A percentile compares a stretch with the other conserved stretches of the same genome.
Evolutionary conservation across 2,329 filamentous ascomycete genomes (phyloP).

Genomic region (Calonectria pseudoreteaudii): DNA sequence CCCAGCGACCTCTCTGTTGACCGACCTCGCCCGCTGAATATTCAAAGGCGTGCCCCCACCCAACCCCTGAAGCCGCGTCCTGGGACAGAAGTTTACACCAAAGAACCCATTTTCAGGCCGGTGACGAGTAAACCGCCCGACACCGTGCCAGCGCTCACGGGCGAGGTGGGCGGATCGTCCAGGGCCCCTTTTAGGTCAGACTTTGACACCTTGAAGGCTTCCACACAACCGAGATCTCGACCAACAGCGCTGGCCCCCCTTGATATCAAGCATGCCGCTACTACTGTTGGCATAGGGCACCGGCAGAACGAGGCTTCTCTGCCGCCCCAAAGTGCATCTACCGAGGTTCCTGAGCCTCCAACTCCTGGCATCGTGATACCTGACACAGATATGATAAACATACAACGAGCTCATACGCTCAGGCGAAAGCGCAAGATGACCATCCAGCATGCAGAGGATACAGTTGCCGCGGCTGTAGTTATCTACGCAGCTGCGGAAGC

Average conservation of each 20-base stretch:
- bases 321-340: constrained; percentile 12
- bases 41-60: constrained; percentile 37
- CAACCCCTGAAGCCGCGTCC: constrained; percentile 35
- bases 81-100: constrained; percentile 40
- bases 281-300: constrained; percentile 26
- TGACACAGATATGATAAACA: constrained; percentile 51
- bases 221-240: neutral
- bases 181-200: constrained; percentile 22
- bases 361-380: constrained; percentile 63
- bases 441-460: constrained; percentile 63
- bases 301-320: constrained; percentile 31
- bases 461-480: constrained; percentile 65
- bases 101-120: constrained; percentile 40
- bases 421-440: constrained; percentile 58
- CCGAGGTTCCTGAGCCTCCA: constrained; percentile 44
- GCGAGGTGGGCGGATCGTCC: constrained; percentile 24
- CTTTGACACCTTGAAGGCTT: neutral
- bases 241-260: constrained; percentile 24
- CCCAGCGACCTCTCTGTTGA: constrained; percentile 28
- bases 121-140: constrained; percentile 34
- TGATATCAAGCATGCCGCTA: constrained; percentile 30
- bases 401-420: constrained; percentile 57
- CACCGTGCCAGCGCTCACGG: constrained; percentile 17
- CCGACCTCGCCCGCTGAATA: constrained; percentile 39
- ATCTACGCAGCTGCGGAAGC: constrained; percentile 64